phyloP scores from a whole-genome alignment of 1,139 yeast genomes.

The Protomyces gravidus region DNA sequence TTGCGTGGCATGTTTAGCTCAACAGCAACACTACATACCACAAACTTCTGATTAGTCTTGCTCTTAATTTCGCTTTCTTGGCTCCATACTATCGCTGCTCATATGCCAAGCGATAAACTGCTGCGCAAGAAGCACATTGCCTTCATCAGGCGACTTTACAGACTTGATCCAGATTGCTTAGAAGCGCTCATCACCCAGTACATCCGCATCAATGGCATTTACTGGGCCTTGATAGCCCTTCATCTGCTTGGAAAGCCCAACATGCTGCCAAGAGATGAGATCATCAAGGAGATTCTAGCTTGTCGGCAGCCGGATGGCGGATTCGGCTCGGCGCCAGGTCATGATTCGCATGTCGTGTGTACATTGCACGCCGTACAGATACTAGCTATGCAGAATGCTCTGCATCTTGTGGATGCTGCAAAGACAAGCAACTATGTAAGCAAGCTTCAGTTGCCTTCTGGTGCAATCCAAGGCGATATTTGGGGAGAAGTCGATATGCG shows the following conservation, averaged over 20 bases:
- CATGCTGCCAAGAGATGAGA: constrained; percentile 58
- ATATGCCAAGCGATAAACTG: no score
- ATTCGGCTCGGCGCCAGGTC: constrained; percentile 83
- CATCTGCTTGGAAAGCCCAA: constrained; percentile 55
- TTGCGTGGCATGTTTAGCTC: no score
- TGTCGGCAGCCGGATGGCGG: constrained; percentile 69
- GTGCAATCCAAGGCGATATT: constrained; percentile 61
- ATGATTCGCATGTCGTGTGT: constrained; percentile 83
- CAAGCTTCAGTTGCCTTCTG: constrained; percentile 61
- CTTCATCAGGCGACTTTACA: constrained; percentile 10
- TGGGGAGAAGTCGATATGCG: constrained; percentile 93
- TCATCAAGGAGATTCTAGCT: constrained; percentile 60
- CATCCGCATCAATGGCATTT: constrained; percentile 80
- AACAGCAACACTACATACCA: no score
- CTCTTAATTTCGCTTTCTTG: no score
- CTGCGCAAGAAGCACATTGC: constrained; percentile 17
- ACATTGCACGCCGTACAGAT: constrained; percentile 86
- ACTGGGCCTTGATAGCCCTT: constrained; percentile 89
- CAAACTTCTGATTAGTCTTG: no score
- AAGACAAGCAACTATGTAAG: constrained; percentile 49
- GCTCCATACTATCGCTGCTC: no score
- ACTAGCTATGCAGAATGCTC: constrained; percentile 58
- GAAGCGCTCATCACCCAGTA: constrained; percentile 92
- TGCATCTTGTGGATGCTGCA: constrained; percentile 46
- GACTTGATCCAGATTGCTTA: constrained; percentile 46